phyloP scores from a whole-genome alignment of 495 filamentous ascomycete genomes.

The Jackrogersella multiformis region DNA sequence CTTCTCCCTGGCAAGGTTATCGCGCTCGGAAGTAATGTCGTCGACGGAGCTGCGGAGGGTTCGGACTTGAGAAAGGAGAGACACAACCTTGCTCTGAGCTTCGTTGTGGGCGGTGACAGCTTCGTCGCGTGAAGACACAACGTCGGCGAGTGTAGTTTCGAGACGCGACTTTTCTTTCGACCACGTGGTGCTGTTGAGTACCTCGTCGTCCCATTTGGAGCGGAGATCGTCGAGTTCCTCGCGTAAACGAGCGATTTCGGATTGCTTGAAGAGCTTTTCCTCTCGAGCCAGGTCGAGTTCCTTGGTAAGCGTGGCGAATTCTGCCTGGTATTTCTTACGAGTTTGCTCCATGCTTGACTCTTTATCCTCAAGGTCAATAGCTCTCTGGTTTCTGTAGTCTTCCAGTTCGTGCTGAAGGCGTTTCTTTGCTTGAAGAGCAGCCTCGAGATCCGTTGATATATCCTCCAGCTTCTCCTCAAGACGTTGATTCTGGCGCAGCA shows the following conservation, averaged over 20 bases:
- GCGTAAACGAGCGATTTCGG: slow-evolving; percentile 77
- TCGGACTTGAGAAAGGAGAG: slow-evolving; percentile 89
- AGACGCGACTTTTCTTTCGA: slow-evolving; percentile 96
- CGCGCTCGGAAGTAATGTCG: slow-evolving; percentile 85
- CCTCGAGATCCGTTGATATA: slow-evolving; percentile 86
- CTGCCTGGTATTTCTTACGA: slow-evolving; percentile 93
- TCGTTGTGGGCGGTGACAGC: slow-evolving; percentile 93
- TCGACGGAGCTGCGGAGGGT: slow-evolving; percentile 84
- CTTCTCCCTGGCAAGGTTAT: slow-evolving; percentile 88
- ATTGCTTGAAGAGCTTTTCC: slow-evolving; percentile 70
- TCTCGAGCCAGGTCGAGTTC: slow-evolving; percentile 95
- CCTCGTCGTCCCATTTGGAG: slow-evolving; percentile 98
- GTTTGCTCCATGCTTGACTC: slow-evolving; percentile 97
- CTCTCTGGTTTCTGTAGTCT: slow-evolving; percentile 93
- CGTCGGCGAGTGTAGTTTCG: slow-evolving; percentile 88
- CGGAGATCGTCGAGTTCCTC: slow-evolving; percentile 95
- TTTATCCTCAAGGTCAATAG: slow-evolving; percentile 96
- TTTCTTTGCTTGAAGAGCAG: slow-evolving; percentile 89
- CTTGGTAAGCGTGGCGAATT: slow-evolving; percentile 86
- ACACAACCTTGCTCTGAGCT: slow-evolving; percentile 89
- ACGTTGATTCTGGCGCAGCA: slow-evolving; percentile 87
- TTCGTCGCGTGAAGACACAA: slow-evolving; percentile 90
- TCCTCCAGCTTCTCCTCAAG: slow-evolving; percentile 93
- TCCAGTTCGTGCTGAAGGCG: slow-evolving; percentile 97
- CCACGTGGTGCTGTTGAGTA: slow-evolving; percentile 97